phyloP scores from a whole-genome alignment of 495 filamentous ascomycete genomes.

The Neurospora sp. region DNA sequence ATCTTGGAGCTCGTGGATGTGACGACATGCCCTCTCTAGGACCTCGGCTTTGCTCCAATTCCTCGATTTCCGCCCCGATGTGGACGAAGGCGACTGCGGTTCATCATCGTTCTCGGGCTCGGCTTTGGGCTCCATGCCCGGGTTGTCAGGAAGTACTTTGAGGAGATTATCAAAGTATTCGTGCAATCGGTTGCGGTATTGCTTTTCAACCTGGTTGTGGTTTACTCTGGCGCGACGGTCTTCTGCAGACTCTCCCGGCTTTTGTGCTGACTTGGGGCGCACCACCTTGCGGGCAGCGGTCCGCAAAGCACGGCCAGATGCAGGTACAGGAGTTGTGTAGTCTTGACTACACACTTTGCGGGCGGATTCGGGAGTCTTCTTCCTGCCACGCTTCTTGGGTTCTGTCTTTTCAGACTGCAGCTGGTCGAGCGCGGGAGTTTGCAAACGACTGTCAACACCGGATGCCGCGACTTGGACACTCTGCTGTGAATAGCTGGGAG shows the following conservation, averaged over 20 bases:
- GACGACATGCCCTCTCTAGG: slow-evolving; percentile 14
- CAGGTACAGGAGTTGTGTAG: neutral
- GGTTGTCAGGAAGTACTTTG: slow-evolving; percentile 12
- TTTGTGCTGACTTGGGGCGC: neutral
- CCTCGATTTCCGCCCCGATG: neutral
- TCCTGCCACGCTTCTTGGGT: neutral
- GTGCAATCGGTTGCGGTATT: slow-evolving; percentile 22
- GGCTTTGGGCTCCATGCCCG: neutral
- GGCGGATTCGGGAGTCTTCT: neutral
- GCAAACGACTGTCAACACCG: neutral
- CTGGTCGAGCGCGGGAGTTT: neutral
- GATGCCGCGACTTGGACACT: neutral
- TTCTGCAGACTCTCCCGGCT: slow-evolving; percentile 12
- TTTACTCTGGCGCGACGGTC: slow-evolving; percentile 16
- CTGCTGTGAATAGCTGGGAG: neutral
- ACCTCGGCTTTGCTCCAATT: slow-evolving; percentile 22
- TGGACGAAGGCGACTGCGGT: neutral
- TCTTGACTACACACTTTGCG: neutral
- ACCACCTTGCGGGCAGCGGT: slow-evolving; percentile 7
- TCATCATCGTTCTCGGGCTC: neutral
- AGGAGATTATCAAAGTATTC: slow-evolving; percentile 19
- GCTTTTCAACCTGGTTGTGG: slow-evolving; percentile 23
- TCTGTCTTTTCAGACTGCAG: neutral
- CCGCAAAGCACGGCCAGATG: neutral
- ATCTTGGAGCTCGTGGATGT: slow-evolving; percentile 5